phyloP scores from a whole-genome alignment of 768 basidiomycete species.

The Coprinopsis sp. region DNA sequence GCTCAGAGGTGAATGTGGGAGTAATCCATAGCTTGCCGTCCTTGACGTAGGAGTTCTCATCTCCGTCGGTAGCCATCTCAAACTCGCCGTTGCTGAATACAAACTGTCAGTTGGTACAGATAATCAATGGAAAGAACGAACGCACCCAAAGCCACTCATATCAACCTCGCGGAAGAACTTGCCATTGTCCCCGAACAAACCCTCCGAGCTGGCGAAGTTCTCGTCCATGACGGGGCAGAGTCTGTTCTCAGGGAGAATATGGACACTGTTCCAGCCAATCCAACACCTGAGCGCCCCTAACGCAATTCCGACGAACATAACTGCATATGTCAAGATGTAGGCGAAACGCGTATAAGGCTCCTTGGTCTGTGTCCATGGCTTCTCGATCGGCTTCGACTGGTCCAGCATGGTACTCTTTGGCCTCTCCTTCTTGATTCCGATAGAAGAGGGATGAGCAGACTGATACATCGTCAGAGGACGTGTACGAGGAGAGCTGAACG shows the following conservation, averaged over 20 bases:
- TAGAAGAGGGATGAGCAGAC: slow-evolving; percentile 35
- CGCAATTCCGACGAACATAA: slow-evolving; percentile 54
- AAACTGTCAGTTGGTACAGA: slow-evolving; percentile 7
- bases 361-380: slow-evolving; percentile 60
- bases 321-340: slow-evolving; percentile 58
- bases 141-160: slow-evolving; percentile 80
- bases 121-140: slow-evolving; percentile 4
- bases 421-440: slow-evolving; percentile 37
- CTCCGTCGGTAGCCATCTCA: slow-evolving; percentile 75
- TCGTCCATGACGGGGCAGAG: slow-evolving; percentile 75
- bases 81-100: slow-evolving; percentile 68
- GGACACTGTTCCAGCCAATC: slow-evolving; percentile 51
- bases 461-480: slow-evolving; percentile 56
- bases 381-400: slow-evolving; percentile 32
- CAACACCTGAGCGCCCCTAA: slow-evolving; percentile 52
- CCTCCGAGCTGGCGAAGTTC: slow-evolving; percentile 57
- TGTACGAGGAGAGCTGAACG: slow-evolving; percentile 53
- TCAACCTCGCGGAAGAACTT: slow-evolving; percentile 78
- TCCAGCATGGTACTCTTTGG: slow-evolving; percentile 49
- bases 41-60: slow-evolving; percentile 72
- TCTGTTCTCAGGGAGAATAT: slow-evolving; percentile 34
- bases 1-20: slow-evolving; percentile 81
- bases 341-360: slow-evolving; percentile 55
- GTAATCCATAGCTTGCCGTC: slow-evolving; percentile 78
- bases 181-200: slow-evolving; percentile 56